Conservation (phyloP, 2,329 filamentous ascomycete species). For the Clonostachys byssicola region DNA sequence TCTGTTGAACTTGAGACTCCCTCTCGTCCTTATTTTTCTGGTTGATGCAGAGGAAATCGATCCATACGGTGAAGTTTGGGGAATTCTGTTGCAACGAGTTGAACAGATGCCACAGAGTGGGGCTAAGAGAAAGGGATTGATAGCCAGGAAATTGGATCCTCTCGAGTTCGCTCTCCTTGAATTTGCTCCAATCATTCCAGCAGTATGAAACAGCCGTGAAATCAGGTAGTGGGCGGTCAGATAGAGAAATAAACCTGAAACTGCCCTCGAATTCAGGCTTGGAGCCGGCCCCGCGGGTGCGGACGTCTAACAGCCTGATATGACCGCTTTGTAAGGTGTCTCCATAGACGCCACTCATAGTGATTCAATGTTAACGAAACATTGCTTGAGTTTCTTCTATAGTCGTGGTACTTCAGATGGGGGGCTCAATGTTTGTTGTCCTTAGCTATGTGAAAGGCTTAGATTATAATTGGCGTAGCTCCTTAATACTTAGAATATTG, state of each 20-base stretch:
- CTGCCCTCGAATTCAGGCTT: not conserved
- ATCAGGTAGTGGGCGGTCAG: not conserved
- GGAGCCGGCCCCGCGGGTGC: not conserved
- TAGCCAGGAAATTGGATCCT: not conserved
- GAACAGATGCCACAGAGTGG: not conserved
- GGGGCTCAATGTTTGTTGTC: too few relatives aligned
- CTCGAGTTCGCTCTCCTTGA: not conserved
- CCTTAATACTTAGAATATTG: too few relatives aligned
- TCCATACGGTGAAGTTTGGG: slow-evolving; percentile 3
- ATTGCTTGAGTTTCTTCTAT: too few relatives aligned
- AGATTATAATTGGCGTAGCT: too few relatives aligned
- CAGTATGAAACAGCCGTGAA: not conserved
- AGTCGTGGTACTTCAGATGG: too few relatives aligned
- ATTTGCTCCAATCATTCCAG: not conserved
- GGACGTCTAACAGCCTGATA: not conserved
- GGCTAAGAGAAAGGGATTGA: not conserved
- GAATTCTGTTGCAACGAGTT: not conserved
- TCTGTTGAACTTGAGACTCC: slow-evolving; percentile 1
- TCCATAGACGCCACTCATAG: too few relatives aligned
- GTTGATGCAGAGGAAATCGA: slow-evolving; percentile 8
- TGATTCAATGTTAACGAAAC: too few relatives aligned
- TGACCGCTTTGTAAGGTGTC: too few relatives aligned
- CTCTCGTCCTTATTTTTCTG: slow-evolving; percentile 3
- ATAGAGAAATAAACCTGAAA: not conserved
- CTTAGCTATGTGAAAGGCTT: too few relatives aligned